Conservation (phyloP, 129 eudicot genomes). For the Pulicaria dysenterica region DNA sequence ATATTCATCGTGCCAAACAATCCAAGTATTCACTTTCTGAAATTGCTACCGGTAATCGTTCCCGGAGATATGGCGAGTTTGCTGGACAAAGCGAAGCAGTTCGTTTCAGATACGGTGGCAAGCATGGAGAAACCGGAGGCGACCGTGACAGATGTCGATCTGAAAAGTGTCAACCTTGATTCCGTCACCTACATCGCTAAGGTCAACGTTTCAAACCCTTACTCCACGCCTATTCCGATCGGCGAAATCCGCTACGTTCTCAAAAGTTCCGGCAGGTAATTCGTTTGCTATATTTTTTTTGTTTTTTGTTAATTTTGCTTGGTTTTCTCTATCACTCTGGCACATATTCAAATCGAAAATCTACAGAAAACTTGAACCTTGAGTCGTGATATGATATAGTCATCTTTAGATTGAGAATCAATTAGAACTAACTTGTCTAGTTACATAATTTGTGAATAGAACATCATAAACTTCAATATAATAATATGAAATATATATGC, state of each 20-base stretch:
- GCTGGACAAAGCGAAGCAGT: conserved; percentile 23
- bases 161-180: conserved; percentile 17
- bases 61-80: conserved; percentile 34
- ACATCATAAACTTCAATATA: too few relatives aligned
- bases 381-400: too few relatives aligned
- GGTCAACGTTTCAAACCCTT: conserved; percentile 40
- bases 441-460: too few relatives aligned
- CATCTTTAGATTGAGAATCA: too few relatives aligned
- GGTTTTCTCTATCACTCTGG: background rate
- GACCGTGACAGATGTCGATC: conserved; percentile 16
- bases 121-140: conserved; percentile 38
- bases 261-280: conserved; percentile 41
- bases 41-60: background rate
- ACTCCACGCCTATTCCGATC: conserved; percentile 28
- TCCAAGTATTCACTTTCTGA: background rate
- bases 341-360: background rate
- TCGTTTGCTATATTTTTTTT: background rate
- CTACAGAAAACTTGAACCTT: too few relatives aligned
- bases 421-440: too few relatives aligned
- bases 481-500: too few relatives aligned
- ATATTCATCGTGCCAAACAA: conserved; percentile 1
- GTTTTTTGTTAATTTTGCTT: background rate
- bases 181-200: conserved; percentile 30
- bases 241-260: conserved; percentile 37
- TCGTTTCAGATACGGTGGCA: conserved; percentile 29